Conservation (phyloP, 176 grass and related monocot genomes). For the Triticum timopheevii region DNA sequence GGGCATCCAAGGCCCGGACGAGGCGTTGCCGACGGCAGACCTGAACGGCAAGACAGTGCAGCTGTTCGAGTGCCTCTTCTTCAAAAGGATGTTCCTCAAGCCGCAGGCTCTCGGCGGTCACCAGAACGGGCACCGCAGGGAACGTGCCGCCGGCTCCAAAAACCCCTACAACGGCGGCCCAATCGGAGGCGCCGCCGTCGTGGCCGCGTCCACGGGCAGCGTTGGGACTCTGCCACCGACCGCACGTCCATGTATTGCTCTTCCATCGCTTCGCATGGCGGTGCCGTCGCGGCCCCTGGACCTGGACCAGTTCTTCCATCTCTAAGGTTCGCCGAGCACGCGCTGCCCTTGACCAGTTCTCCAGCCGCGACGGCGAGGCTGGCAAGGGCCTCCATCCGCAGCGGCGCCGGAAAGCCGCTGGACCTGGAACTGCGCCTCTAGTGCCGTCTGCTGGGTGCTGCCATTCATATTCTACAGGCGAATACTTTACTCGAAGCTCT, state of each 20-base stretch:
- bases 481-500: too few relatives aligned
- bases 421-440: constrained; percentile 48
- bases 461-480: too few relatives aligned
- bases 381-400: not conserved
- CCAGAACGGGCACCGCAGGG: constrained; percentile 92
- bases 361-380: not conserved
- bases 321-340: not conserved
- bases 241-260: not conserved
- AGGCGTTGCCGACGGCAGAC: not conserved
- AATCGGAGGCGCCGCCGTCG: not conserved
- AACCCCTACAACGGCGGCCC: not conserved
- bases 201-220: not conserved
- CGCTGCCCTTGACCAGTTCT: not conserved
- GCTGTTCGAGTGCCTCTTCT: constrained; percentile 66
- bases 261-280: not conserved
- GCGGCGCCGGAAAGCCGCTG: not conserved
- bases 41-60: constrained; percentile 27
- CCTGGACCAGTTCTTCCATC: too few relatives aligned
- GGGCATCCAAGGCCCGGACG: too few relatives aligned
- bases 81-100: constrained; percentile 67
- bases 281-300: not conserved
- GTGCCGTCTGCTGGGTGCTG: not conserved
- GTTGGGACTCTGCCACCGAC: not conserved
- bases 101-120: constrained; percentile 88
- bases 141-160: constrained; percentile 24